Conservation (phyloP, 2,329 filamentous ascomycete species). For the Cercospora zeae-maydis region DNA sequence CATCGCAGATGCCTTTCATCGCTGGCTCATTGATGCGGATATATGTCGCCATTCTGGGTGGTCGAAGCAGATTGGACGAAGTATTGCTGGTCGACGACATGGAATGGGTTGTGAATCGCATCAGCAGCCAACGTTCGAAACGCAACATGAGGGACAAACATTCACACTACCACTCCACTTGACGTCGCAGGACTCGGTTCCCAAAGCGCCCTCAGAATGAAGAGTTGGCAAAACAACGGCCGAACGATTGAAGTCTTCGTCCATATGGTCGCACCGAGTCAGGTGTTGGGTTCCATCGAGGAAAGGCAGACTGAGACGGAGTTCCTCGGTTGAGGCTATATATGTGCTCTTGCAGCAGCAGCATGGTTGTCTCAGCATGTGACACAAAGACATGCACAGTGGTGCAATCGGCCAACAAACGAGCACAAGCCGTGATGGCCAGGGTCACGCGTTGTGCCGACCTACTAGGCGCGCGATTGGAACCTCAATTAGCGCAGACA, state of each 20-base stretch:
- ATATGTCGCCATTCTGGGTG: no score
- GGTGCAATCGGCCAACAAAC: neutral
- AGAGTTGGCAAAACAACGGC: no score
- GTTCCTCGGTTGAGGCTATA: slow-evolving; percentile 8
- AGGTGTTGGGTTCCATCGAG: neutral
- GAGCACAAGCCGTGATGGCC: neutral
- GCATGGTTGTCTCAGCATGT: neutral
- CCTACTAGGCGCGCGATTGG: neutral
- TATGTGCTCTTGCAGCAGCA: neutral
- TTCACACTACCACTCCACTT: no score
- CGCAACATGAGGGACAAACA: no score
- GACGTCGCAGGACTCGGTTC: no score
- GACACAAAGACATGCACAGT: neutral
- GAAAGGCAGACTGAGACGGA: neutral
- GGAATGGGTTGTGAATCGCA: no score
- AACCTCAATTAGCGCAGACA: neutral
- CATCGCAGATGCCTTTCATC: no score
- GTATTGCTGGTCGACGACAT: no score
- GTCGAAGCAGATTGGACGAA: no score
- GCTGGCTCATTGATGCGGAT: no score
- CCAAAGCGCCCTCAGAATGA: no score
- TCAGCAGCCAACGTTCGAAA: no score
- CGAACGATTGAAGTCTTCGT: neutral
- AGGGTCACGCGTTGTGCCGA: neutral
- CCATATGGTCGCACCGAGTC: neutral